phyloP scores from a whole-genome alignment of 169 alveolate genomes.

The Plasmodium malariae region DNA sequence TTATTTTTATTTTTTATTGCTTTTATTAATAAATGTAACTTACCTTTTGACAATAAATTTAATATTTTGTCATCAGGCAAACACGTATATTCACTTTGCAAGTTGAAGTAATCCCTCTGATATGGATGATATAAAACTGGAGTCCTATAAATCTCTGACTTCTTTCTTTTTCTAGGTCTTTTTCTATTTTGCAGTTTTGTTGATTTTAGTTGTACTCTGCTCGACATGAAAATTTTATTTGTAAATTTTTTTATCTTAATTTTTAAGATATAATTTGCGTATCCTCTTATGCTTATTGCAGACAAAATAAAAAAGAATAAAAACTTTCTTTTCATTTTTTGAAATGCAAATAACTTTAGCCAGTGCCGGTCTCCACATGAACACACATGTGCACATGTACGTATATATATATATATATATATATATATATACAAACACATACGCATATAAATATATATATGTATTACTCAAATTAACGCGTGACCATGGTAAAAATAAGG shows the following conservation, averaged over 20 bases:
- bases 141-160: conserved; percentile 69
- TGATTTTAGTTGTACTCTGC: conserved; percentile 75
- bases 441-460: neutral
- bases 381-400: neutral
- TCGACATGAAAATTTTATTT: conserved; percentile 64
- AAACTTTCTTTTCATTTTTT: conserved; percentile 56
- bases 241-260: conserved; percentile 24
- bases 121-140: conserved; percentile 74
- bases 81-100: conserved; percentile 73
- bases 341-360: neutral
- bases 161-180: conserved; percentile 72
- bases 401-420: neutral
- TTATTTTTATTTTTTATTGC: conserved; percentile 65
- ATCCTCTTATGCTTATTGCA: conserved; percentile 30
- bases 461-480: too few relatives aligned
- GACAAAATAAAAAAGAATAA: conserved; percentile 20
- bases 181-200: conserved; percentile 74
- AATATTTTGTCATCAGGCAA: conserved; percentile 56
- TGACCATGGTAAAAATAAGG: too few relatives aligned
- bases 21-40: conserved; percentile 18
- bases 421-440: neutral
- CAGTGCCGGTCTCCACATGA: neutral
- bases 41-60: conserved; percentile 60
- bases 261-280: conserved; percentile 43
- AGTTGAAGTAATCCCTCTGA: conserved; percentile 69